phyloP scores from a whole-genome alignment of 164 flowering plant genomes.

The Tetrastigma voinierianum region DNA sequence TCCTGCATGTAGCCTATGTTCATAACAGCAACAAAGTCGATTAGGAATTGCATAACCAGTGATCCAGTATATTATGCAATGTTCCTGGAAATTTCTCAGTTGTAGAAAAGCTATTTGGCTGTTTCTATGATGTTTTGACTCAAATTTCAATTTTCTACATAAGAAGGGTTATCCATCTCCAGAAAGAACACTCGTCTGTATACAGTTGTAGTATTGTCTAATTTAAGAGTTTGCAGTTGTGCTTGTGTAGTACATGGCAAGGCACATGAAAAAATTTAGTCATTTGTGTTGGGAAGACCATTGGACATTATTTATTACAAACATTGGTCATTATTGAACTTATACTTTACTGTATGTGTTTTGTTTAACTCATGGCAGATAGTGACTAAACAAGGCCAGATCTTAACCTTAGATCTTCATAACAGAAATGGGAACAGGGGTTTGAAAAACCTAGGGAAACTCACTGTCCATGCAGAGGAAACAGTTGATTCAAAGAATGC shows the following conservation, averaged over 20 bases:
- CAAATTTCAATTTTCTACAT: neutral
- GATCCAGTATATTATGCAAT: neutral
- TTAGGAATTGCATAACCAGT: too few species aligned
- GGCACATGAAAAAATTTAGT: too few species aligned
- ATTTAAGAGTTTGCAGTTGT: neutral
- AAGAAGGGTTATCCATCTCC: neutral
- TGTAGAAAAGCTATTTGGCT: neutral
- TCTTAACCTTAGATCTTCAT: constrained; percentile 50
- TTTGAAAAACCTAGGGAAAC: constrained; percentile 39
- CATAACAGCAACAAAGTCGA: too few species aligned
- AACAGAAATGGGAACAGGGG: constrained; percentile 23
- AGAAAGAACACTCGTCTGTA: neutral
- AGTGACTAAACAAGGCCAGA: constrained; percentile 45
- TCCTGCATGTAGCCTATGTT: too few species aligned
- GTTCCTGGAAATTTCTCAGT: neutral
- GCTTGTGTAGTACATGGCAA: neutral
- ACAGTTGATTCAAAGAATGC: constrained; percentile 56
- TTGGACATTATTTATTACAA: neutral
- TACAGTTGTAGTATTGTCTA: neutral
- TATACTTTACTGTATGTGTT: neutral
- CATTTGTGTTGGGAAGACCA: too few species aligned
- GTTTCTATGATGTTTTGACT: neutral
- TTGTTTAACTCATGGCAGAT: constrained; percentile 42
- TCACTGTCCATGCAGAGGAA: constrained; percentile 84
- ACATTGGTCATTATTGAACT: neutral